These are phyloP conservation scores for Allium cepa DNA, from an alignment of 106 monocot species.

Conservation along the genomic window DNA sequence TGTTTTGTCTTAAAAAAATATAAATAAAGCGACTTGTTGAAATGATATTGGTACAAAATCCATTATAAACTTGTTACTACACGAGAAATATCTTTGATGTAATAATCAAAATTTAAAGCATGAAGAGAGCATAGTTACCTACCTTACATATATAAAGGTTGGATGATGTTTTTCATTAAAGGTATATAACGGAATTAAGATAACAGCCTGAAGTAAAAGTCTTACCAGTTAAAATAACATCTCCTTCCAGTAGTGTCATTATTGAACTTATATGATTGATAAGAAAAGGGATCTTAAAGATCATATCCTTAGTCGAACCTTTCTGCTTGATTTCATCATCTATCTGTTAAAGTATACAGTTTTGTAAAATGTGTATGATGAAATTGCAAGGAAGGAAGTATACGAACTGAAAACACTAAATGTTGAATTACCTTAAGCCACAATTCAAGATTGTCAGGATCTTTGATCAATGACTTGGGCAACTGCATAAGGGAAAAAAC, in stretches of 20 bases:
- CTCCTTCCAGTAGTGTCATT: constrained; percentile 71
- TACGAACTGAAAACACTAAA: too few relatives aligned
- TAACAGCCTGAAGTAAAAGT: neutral
- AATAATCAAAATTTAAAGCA: too few relatives aligned
- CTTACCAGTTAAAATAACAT: constrained; percentile 78
- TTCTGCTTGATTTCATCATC: constrained; percentile 85
- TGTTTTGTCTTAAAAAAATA: too few relatives aligned
- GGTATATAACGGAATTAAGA: too few relatives aligned
- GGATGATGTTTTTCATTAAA: too few relatives aligned
- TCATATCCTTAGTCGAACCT: constrained; percentile 95
- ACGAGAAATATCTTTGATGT: too few relatives aligned
- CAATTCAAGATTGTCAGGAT: constrained; percentile 81
- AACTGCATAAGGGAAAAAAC: constrained; percentile 37
- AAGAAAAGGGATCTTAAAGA: constrained; percentile 89
- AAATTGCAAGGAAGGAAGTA: neutral
- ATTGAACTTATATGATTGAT: constrained; percentile 78
- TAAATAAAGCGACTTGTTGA: too few relatives aligned
- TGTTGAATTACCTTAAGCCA: constrained; percentile 75
- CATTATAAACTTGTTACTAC: too few relatives aligned
- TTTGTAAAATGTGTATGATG: neutral
- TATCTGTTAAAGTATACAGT: constrained; percentile 40
- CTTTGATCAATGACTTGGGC: constrained; percentile 56
- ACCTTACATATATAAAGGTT: too few relatives aligned
- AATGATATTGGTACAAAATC: too few relatives aligned
- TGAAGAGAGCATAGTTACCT: too few relatives aligned